Evolutionary conservation across 176 grass and related monocot species (phyloP), one percentile per base, ranked within the genome.

Genomic region (Echinochloa phyllopogon): DNA sequence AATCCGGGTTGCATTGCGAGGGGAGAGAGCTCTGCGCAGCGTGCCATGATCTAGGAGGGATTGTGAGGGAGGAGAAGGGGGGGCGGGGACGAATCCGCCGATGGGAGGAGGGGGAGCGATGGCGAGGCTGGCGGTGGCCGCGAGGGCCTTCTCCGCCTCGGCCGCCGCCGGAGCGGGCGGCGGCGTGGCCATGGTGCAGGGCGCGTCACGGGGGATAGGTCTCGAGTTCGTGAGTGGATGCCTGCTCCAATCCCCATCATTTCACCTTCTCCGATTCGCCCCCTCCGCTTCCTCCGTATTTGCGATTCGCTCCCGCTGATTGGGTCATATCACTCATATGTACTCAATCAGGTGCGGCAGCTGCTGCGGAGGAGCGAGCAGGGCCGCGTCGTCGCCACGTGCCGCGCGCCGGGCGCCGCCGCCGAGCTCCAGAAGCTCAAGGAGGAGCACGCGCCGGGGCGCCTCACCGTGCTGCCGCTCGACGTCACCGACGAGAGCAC

Each of bases 281-380:
- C 48, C 60, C 75, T 71, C 11, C 4, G 1, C 8, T 29, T 4
- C 52, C 4, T 27, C 25, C 24, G 0, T 21, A 23, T 82, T 67
- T 48, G 39, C 16, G 27, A 25, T 71, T 50, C 21, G 50, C 50
- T 4, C 18, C 29, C 2, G 0, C 47, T 18, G 47, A 20, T 52
- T 33, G 2, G 18, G 10, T n/a, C n/a, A n/a, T n/a, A n/a, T n/a
- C n/a, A n/a, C n/a, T n/a, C n/a, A n/a, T n/a, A n/a, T n/a, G n/a
- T n/a, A n/a, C n/a, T n/a, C n/a, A n/a, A n/a, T n/a, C n/a, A 98
- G 96, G 96, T 92, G 70, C 88, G 91, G 83, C 96, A 94, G 90
- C 83, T 98, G 65, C 78, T 98, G 89, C 64, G 82, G 47, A 83
- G 72, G 85, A 87, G 71, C 61, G 85, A 89, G 1, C 20, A 88